These are phyloP conservation scores for Isatis tinctoria DNA, from an alignment of 345 rosid genomes.

Conservation along the genomic window DNA sequence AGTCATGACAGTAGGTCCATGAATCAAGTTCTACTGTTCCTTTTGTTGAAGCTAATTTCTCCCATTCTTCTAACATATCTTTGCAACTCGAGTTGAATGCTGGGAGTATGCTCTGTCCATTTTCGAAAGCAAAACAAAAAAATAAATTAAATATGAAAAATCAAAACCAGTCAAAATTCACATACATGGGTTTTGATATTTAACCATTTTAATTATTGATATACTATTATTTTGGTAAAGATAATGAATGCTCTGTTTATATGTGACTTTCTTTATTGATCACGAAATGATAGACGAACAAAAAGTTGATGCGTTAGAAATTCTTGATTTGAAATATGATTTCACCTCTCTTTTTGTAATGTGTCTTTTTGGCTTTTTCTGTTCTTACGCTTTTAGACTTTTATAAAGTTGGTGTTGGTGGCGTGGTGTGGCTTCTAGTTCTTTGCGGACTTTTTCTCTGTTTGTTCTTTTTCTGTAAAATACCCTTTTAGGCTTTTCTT, in stretches of 20 bases:
- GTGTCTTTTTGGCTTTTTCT: constrained; percentile 26
- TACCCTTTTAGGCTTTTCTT: background rate
- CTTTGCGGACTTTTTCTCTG: constrained; percentile 18
- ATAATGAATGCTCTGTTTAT: background rate
- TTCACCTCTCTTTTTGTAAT: background rate
- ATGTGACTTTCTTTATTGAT: background rate
- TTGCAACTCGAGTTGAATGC: constrained; percentile 29
- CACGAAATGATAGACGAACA: background rate
- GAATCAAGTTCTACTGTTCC: constrained; percentile 36
- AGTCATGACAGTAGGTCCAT: constrained; percentile 37
- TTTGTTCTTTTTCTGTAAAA: background rate
- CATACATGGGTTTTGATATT: background rate
- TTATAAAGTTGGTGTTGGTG: constrained; percentile 16
- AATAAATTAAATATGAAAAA: background rate
- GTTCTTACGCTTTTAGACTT: constrained; percentile 17
- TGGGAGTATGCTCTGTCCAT: constrained; percentile 34
- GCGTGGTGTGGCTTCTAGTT: constrained; percentile 26
- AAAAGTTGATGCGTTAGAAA: background rate
- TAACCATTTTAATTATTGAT: background rate
- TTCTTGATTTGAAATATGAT: constrained; percentile 6
- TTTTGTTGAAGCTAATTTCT: constrained; percentile 6
- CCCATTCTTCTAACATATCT: constrained; percentile 46
- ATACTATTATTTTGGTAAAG: background rate
- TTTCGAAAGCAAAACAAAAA: background rate
- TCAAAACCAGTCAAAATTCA: background rate